Conservation (phyloP, 2,329 filamentous ascomycete genomes). For the Aureobasidium sp. region DNA sequence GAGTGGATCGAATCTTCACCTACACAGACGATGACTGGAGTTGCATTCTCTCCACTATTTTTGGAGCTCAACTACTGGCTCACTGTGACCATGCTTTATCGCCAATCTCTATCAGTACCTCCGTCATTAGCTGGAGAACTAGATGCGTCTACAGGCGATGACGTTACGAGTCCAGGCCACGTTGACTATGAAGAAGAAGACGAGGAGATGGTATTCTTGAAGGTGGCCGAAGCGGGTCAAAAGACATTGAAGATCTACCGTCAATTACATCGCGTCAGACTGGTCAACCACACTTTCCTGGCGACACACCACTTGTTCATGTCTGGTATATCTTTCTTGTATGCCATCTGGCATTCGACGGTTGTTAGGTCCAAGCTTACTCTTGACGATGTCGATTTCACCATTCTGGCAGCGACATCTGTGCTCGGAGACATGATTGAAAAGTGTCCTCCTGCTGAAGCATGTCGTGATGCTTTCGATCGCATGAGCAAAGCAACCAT, state of each 20-base stretch:
- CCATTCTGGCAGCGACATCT: conserved; percentile 84
- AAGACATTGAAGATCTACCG: conserved; percentile 86
- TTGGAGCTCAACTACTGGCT: conserved; percentile 97
- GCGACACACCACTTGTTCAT: conserved; percentile 96
- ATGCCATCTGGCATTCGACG: conserved; percentile 94
- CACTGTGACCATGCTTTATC: conserved; percentile 89
- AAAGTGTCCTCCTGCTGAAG: conserved; percentile 90
- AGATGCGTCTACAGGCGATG: conserved; percentile 43
- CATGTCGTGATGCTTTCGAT: conserved; percentile 89
- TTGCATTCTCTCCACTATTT: conserved; percentile 83
- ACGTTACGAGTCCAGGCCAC: conserved; percentile 46
- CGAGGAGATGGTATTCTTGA: conserved; percentile 85
- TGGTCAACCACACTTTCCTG: conserved; percentile 94
- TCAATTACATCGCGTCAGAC: conserved; percentile 74
- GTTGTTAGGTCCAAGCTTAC: conserved; percentile 78
- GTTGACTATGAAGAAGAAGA: conserved; percentile 60
- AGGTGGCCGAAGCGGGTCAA: conserved; percentile 90
- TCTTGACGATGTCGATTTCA: conserved; percentile 97
- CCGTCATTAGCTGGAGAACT: conserved; percentile 75
- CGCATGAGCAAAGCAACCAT: conserved; percentile 92
- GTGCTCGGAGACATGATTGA: conserved; percentile 86
- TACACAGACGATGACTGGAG: conserved; percentile 68
- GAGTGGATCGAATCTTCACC: conserved; percentile 85
- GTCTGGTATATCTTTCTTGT: conserved; percentile 89
- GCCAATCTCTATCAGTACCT: conserved; percentile 77